These are phyloP conservation scores for Cladosporium sp. DNA, from an alignment of 2,329 filamentous ascomycete species.

Conservation along the genomic window DNA sequence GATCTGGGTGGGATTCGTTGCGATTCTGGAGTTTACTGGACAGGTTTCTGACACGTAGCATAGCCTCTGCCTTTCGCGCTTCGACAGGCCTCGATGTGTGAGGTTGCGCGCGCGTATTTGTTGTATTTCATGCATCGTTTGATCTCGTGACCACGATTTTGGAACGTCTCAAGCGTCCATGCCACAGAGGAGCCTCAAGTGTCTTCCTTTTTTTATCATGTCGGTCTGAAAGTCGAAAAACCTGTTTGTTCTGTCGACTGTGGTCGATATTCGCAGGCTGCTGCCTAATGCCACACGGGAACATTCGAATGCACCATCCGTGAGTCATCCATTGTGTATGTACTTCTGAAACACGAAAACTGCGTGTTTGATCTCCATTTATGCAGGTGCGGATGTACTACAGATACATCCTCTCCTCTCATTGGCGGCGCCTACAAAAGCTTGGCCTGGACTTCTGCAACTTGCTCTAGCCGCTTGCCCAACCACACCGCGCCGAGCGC, in stretches of 20 bases:
- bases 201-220: background rate
- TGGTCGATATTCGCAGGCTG: background rate
- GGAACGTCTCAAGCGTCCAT: background rate
- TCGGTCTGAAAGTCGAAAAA: background rate
- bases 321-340: slow-evolving; percentile 20
- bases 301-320: background rate
- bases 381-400: slow-evolving; percentile 16
- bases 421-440: slow-evolving; percentile 13
- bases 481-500: slow-evolving; percentile 19
- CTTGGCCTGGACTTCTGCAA: slow-evolving; percentile 16
- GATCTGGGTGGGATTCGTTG: background rate
- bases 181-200: background rate
- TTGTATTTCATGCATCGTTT: background rate
- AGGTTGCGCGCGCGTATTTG: slow-evolving; percentile 18
- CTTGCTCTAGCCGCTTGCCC: slow-evolving; percentile 19
- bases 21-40: background rate
- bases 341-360: slow-evolving; percentile 13
- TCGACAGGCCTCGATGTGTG: background rate
- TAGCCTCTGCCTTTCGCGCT: background rate
- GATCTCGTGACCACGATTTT: background rate
- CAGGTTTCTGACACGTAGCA: background rate
- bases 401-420: background rate
- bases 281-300: background rate
- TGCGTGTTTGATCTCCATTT: slow-evolving; percentile 15
- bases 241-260: background rate